Base-by-base conservation (phyloP, 352 stramenopile genomes). In the Phytophthora ramorum region DNA sequence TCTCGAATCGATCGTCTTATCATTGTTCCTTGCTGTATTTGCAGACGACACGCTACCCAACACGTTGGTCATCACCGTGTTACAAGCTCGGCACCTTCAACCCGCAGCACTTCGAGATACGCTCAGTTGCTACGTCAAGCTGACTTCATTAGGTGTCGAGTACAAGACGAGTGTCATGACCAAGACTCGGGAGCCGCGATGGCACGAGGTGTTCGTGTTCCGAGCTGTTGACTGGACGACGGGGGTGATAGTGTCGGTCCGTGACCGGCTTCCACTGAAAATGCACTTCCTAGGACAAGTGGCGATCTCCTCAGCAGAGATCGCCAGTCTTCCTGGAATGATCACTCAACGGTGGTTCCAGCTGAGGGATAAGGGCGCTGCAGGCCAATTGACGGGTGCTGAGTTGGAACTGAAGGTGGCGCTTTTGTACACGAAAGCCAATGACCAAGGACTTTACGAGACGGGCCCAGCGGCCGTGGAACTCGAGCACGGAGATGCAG, bases 201-300 rank as follows among this genome's bases (percentile, higher is more conserved):
- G 85, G 85, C 89, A 92, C 56, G 85, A 94, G 69, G 84, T 79
- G 3, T 94, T 92, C 43, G 84, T 66, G 34, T 92, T 94, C 59
- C 82, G 82, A 55, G 81, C 83, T 0, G 54, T 83, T 0, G 85
- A 94, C 65, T 91, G 80, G 79, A 79, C 80, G 2, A 81, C 82
- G 2, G 82, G 66, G 3, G 82, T 92, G 20, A 88, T 75, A 2
- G 66, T 94, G 2, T 89, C 83, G 0, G 70, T 94, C 30, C 83
- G 83, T 14, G 85, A 94, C 41, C 84, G 85, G 53, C 76, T 91
- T 54, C 84, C 87, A 22, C 58, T 92, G 8, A 92, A 89, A 56
- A 90, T 90, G 81, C 76, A 82, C 17, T 85, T 91, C 26, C 55
- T 92, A 0, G 83, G 85, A 1, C 85, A 92, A 63, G 59, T 88